phyloP scores from a whole-genome alignment of 1,139 yeast species.

The Taphrina confusa region DNA sequence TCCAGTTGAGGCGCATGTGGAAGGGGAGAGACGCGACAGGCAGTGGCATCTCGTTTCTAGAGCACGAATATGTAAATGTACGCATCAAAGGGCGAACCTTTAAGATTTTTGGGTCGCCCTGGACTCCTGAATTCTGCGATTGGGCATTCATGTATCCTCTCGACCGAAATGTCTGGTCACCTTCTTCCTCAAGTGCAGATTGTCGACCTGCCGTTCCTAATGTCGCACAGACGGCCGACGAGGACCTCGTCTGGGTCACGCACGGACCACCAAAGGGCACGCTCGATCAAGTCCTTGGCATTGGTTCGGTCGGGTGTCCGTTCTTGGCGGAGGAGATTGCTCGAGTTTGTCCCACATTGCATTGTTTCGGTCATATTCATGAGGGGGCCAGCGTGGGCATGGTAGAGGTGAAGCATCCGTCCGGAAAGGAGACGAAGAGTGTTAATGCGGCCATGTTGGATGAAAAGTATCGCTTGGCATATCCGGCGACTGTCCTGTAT shows the following conservation, averaged over 20 bases:
- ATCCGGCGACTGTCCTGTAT: constrained; percentile 14
- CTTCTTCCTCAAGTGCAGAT: neutral
- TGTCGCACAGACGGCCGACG: neutral
- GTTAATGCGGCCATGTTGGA: constrained; percentile 28
- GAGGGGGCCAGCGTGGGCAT: constrained; percentile 28
- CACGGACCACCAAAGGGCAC: constrained; percentile 31
- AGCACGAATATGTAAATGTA: constrained; percentile 10
- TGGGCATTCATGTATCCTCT: constrained; percentile 31
- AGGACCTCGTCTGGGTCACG: constrained; percentile 4
- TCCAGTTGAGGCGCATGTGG: constrained; percentile 4
- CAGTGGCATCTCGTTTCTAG: constrained; percentile 21
- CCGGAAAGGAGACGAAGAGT: neutral
- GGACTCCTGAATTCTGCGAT: constrained; percentile 22
- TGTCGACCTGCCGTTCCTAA: neutral
- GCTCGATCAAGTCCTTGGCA: constrained; percentile 8
- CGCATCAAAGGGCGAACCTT: neutral
- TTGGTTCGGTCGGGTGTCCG: constrained; percentile 31
- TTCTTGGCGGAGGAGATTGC: constrained; percentile 6
- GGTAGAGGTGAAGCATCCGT: neutral
- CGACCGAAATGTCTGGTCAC: constrained; percentile 16
- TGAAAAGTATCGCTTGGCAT: constrained; percentile 9
- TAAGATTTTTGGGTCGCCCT: constrained; percentile 28
- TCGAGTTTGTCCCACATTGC: constrained; percentile 3
- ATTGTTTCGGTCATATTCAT: constrained; percentile 32
- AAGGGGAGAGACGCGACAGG: constrained; percentile 11